Base-by-base conservation (phyloP, 768 basidiomycete species). In the Clavaria fumosa region DNA sequence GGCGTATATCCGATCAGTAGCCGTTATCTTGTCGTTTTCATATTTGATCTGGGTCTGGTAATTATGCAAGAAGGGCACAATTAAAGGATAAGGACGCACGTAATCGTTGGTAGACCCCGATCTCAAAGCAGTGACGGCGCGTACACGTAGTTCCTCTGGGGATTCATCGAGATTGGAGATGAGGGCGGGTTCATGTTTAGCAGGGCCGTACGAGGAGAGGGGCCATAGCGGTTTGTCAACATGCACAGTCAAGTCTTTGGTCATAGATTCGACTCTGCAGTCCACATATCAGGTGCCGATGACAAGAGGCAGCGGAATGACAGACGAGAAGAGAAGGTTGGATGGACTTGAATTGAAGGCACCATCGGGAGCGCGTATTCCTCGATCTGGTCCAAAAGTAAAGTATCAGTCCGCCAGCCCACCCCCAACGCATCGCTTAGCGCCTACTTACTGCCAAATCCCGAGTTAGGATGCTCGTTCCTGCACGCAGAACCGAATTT, bases 221-320 rank as follows among this genome's bases (percentile, higher is more conserved):
- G 79, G 78, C 78, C 82, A 95, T 9, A 66, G 31, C 0, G 88
- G 89, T 49, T 73, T 78, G 11, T 90, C 86, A 15, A 57, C 61
- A 15, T 53, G 50, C 2, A 57, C 58, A 1, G 67, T 70, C 5
- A 91, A 53, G 45, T 91, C 89, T 22, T 58, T 57, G n/a, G 51
- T 52, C 31, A 93, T 69, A 2, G 64, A 58, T 9, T 86, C 77
- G 14, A 59, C 50, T 19, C 85, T 89, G n/a, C n/a, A n/a, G n/a
- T n/a, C n/a, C n/a, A n/a, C n/a, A n/a, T n/a, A n/a, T n/a, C n/a
- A n/a, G n/a, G n/a, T 46, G 31, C 24, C 14, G 2, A 30, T 38
- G 11, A 22, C 11, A 17, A 35, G 3, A 37, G 22, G 18, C 12
- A 24, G 17, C 15, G 20, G 15, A 34, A 33, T 40, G 24, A 45